Percentiles rank a stretch among this genome's conserved stretches.
These are phyloP conservation scores for Elsinoe ampelina DNA, from an alignment of 2,329 filamentous ascomycete species.

Conservation along the genomic window DNA sequence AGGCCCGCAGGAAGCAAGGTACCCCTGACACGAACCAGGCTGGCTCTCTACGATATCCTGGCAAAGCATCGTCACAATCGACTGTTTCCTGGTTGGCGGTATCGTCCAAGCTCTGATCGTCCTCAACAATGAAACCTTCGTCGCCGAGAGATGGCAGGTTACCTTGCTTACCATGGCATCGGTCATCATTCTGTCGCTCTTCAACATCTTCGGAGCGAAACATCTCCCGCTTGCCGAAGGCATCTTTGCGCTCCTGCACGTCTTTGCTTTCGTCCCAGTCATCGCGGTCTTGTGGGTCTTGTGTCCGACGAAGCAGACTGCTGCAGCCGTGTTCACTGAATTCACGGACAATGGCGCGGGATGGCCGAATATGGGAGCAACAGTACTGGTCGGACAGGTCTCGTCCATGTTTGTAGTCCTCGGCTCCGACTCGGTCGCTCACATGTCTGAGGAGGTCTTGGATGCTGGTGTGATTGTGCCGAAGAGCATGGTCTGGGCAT, in stretches of 20 bases:
- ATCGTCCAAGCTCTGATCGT: conserved; percentile 39
- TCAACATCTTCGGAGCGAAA: conserved; percentile 30
- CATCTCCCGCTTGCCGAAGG: conserved; percentile 28
- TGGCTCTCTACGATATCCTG: conserved; percentile 29
- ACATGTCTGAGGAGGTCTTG: conserved; percentile 39
- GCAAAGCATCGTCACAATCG: conserved; percentile 37
- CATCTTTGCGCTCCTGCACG: conserved; percentile 31
- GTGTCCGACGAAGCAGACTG: conserved; percentile 18
- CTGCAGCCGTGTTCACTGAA: conserved; percentile 8
- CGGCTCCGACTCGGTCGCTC: conserved; percentile 6
- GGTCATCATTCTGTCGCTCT: conserved; percentile 24
- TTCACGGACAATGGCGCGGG: conserved; percentile 30
- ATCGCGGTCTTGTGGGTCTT: conserved; percentile 32
- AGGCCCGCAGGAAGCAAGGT: neutral
- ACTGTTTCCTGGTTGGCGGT: conserved; percentile 36
- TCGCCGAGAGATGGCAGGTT: conserved; percentile 35
- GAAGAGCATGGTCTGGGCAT: conserved; percentile 38
- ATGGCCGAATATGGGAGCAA: conserved; percentile 30
- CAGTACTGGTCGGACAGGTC: conserved; percentile 33
- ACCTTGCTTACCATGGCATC: conserved; percentile 32
- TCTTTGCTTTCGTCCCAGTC: conserved; percentile 38
- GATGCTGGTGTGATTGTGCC: conserved; percentile 41
- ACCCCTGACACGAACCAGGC: neutral
- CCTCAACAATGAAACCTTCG: conserved; percentile 35
- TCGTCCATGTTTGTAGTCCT: conserved; percentile 25